Evolutionary conservation across 2,329 filamentous ascomycete genomes (phyloP).

Genomic region (Shiraia bambusicola): DNA sequence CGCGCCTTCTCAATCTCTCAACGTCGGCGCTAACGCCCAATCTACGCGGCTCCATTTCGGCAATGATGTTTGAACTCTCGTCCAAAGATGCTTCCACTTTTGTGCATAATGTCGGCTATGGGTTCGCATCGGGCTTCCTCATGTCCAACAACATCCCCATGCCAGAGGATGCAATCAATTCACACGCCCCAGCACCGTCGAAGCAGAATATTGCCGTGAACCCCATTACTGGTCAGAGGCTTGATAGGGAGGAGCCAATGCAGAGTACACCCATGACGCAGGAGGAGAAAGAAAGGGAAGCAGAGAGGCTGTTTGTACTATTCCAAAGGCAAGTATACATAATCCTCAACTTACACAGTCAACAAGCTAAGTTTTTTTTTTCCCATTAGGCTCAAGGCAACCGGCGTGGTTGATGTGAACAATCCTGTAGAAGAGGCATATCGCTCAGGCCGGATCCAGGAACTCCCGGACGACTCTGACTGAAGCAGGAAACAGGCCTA

Average conservation of each 20-base stretch:
- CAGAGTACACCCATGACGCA: constrained; percentile 75
- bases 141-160: constrained; percentile 80
- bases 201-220: constrained; percentile 59
- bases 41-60: constrained; percentile 72
- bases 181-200: constrained; percentile 45
- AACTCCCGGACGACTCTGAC: constrained; percentile 59
- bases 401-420: constrained; percentile 73
- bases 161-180: constrained; percentile 65
- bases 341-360: not conserved
- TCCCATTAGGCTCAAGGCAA: constrained; percentile 61
- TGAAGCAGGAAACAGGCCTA: constrained; percentile 1
- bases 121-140: constrained; percentile 87
- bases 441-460: constrained; percentile 69
- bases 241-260: constrained; percentile 65
- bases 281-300: constrained; percentile 90
- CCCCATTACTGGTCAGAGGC: constrained; percentile 81
- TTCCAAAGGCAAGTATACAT: constrained; percentile 69
- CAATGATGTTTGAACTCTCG: constrained; percentile 84
- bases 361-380: constrained; percentile 11
- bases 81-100: constrained; percentile 77
- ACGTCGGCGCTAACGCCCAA: constrained; percentile 71
- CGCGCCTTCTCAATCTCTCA: constrained; percentile 74
- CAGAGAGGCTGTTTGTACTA: constrained; percentile 83
- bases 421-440: constrained; percentile 75
- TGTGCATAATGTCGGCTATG: constrained; percentile 90